phyloP scores from a whole-genome alignment of 2,329 filamentous ascomycete species.

The Scleromitrula shiraiana region DNA sequence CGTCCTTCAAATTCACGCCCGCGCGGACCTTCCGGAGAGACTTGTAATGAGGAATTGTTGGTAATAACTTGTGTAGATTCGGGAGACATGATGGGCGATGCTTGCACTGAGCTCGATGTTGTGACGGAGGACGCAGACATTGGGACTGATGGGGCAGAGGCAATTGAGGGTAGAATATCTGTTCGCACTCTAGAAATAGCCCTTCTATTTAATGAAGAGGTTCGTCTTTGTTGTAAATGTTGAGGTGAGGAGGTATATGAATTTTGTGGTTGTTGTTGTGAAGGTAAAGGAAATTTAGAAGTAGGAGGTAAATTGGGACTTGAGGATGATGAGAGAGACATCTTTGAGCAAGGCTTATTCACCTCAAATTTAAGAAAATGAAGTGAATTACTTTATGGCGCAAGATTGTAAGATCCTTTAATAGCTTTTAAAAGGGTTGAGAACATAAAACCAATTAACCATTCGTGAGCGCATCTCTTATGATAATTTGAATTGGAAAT shows the following conservation, averaged over 20 bases:
- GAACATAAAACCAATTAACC: constrained; percentile 4
- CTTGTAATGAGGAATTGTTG: constrained; percentile 55
- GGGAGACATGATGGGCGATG: constrained; percentile 50
- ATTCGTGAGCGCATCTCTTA: constrained; percentile 8
- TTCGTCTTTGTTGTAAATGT: not conserved
- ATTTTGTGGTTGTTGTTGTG: constrained; percentile 2
- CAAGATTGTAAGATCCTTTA: constrained; percentile 1
- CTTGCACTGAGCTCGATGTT: constrained; percentile 44
- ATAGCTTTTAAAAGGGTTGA: constrained; percentile 2
- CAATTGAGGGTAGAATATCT: constrained; percentile 21
- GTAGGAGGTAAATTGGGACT: constrained; percentile 3
- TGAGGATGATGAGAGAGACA: constrained; percentile 2
- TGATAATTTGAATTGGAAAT: not conserved
- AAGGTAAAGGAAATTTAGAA: not conserved
- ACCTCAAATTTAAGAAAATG: not conserved
- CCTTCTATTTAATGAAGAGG: constrained; percentile 14
- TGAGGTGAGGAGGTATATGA: not conserved
- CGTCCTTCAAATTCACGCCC: constrained; percentile 46
- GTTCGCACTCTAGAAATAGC: constrained; percentile 28
- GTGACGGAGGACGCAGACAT: constrained; percentile 48
- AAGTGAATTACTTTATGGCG: not conserved
- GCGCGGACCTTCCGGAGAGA: constrained; percentile 56
- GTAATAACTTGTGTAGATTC: constrained; percentile 42
- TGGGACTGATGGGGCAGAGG: constrained; percentile 34
- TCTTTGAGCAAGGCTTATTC: not conserved